phyloP scores from a whole-genome alignment of 2,329 filamentous ascomycete species.

The Dichotomopilus funicola region DNA sequence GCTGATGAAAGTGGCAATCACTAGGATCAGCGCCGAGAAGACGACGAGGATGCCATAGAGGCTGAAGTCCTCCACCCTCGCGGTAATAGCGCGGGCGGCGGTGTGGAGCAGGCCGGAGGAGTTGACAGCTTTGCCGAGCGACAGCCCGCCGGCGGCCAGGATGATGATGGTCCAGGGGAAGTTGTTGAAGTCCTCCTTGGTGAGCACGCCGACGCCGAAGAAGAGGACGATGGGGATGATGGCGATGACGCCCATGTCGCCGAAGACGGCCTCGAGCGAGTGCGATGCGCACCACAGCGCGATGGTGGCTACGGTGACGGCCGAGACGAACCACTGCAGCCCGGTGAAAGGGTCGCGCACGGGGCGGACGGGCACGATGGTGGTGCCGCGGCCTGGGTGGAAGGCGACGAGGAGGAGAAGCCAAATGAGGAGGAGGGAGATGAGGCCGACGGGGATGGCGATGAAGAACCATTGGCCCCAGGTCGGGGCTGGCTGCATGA shows the following conservation, averaged over 20 bases:
- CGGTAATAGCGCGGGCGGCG: slow-evolving; percentile 71
- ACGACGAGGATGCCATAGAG: slow-evolving; percentile 82
- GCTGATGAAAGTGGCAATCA: slow-evolving; percentile 95
- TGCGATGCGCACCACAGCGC: slow-evolving; percentile 88
- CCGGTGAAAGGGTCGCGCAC: slow-evolving; percentile 84
- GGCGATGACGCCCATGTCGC: slow-evolving; percentile 97
- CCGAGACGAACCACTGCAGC: slow-evolving; percentile 85
- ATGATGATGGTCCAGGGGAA: slow-evolving; percentile 99
- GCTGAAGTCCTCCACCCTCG: slow-evolving; percentile 66
- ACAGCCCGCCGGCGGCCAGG: slow-evolving; percentile 85
- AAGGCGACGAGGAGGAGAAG: slow-evolving; percentile 77
- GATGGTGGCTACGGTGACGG: slow-evolving; percentile 80
- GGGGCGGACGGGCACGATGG: slow-evolving; percentile 83
- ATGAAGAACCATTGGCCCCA: slow-evolving; percentile 99
- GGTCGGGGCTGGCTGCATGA: slow-evolving; percentile 85
- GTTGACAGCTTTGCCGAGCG: slow-evolving; percentile 88
- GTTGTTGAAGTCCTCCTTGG: slow-evolving; percentile 99
- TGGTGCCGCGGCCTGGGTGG: slow-evolving; percentile 74
- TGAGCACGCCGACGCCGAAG: slow-evolving; percentile 92
- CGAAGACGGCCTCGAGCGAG: slow-evolving; percentile 79
- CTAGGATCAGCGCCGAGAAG: slow-evolving; percentile 75
- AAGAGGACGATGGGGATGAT: slow-evolving; percentile 94
- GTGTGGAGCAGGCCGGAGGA: slow-evolving; percentile 88
- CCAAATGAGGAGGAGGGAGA: slow-evolving; percentile 88
- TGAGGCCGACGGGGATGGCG: slow-evolving; percentile 82